Evolutionary conservation across 331 rosid genomes (phyloP).

Genomic region (Acacia pycnantha): DNA sequence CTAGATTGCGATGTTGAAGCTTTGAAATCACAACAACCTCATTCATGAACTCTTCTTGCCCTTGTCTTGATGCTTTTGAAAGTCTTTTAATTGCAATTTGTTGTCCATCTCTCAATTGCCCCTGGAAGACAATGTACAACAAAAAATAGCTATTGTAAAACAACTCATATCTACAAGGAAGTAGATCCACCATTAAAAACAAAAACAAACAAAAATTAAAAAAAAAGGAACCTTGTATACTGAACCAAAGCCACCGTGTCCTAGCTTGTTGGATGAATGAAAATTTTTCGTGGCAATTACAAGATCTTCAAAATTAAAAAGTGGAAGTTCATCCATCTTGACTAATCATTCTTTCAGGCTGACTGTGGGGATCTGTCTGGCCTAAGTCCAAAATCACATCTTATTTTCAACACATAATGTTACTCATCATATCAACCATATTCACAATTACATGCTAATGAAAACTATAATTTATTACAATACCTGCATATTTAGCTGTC

Average conservation of each 20-base stretch:
- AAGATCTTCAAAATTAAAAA: neutral
- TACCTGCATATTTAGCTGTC: conserved; percentile 10
- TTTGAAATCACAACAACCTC: neutral
- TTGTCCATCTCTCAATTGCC: neutral
- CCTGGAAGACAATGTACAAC: neutral
- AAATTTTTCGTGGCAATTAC: neutral
- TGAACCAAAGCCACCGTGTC: neutral
- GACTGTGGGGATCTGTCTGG: neutral
- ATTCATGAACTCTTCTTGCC: neutral
- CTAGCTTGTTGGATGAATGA: neutral
- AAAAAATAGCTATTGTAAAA: neutral
- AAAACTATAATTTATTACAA: neutral
- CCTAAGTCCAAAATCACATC: neutral
- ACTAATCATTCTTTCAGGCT: neutral
- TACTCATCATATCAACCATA: neutral
- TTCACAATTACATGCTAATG: no score
- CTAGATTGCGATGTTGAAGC: neutral
- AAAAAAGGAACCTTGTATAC: neutral
- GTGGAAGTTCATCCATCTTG: neutral
- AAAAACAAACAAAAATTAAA: no score
- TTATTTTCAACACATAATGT: neutral
- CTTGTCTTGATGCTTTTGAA: neutral
- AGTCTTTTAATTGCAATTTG: neutral
- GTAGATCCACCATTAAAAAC: neutral
- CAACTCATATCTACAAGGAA: neutral